Evolutionary conservation across 805 yeast species (phyloP), one percentile per base, ranked within the genome.

Genomic region (Metschnikowia reukaufii): DNA sequence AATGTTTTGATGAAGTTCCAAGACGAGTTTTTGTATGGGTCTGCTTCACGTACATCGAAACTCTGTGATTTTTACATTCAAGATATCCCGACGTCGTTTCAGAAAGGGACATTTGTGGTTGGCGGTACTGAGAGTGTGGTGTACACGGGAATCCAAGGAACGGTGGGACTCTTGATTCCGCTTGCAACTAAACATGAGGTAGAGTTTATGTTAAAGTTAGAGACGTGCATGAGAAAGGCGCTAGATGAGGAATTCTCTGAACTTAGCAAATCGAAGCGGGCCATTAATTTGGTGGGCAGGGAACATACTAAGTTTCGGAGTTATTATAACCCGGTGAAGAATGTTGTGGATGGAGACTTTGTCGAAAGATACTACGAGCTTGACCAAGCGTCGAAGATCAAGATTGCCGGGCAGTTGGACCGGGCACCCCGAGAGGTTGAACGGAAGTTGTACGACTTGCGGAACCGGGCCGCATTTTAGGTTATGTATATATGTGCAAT

Each of bases 261-360:
- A 35, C 43, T 62, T n/a, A 58, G 63, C 49, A 55, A 57, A 58
- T 43, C 52, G 9, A 54, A 61, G 51, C 48, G 51, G 5, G 63
- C 61, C 4, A 21, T 39, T 43, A 63, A 76, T 4, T 46, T 82
- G n/a, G 72, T 83, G 2, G 92, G 85, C 0, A 73, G 94, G 47
- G 86, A 85, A 51, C 87, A 83, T 47, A 49, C 79, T 51, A 77
- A 77, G 47, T 91, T 76, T 61, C 68, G 97, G 45, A 77, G 97
- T 43, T 86, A 84, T 59, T 89, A 88, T 62, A 82, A 80, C n/a
- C 97, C 97, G 0, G 78, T 76, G 2, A 84, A 82, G 52, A 77
- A 81, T 41, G 82, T 86, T 2, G 75, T 94, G 34, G 97, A 94
- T 66, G 99, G 99, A 8, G 98, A 94, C 61, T 69, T 88, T 13